phyloP scores from a whole-genome alignment of 768 basidiomycete genomes.

The Asterophora lycoperdoides region DNA sequence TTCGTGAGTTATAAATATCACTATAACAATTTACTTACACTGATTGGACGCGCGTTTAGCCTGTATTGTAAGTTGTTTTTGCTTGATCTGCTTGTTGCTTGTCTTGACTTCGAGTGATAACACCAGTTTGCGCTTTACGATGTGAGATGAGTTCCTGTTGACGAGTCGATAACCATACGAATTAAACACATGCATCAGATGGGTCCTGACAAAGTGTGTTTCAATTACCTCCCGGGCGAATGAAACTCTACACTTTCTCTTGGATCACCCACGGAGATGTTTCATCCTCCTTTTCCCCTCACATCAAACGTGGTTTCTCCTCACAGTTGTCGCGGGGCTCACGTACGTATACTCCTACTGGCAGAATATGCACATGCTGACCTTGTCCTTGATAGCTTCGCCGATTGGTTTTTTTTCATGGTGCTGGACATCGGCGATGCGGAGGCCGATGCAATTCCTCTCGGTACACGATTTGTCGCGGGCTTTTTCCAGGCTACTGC shows the following conservation, averaged over 20 bases:
- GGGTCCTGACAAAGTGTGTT: constrained; percentile 62
- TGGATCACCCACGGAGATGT: constrained; percentile 92
- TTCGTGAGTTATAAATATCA: constrained; percentile 62
- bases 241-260: constrained; percentile 85
- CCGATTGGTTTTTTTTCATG: constrained; percentile 89
- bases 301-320: constrained; percentile 90
- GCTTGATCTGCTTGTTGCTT: neutral
- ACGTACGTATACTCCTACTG: constrained; percentile 42
- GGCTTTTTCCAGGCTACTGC: constrained; percentile 78
- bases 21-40: constrained; percentile 3
- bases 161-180: neutral
- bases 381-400: constrained; percentile 40
- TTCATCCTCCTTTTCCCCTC: constrained; percentile 89
- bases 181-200: constrained; percentile 44
- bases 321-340: constrained; percentile 60
- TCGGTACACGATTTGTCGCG: constrained; percentile 63
- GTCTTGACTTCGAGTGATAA: neutral
- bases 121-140: constrained; percentile 69
- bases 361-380: neutral
- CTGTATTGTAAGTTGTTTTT: constrained; percentile 67
- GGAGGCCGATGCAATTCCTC: constrained; percentile 61
- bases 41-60: constrained; percentile 37
- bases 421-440: constrained; percentile 83
- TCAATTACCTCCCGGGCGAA: constrained; percentile 53
- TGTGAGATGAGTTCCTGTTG: constrained; percentile 48